A percentile compares a stretch with the other conserved stretches of the same genome.
These are phyloP conservation scores for Trypanosoma conorhini DNA, from an alignment of 208 protist species.

Conservation along the genomic window DNA sequence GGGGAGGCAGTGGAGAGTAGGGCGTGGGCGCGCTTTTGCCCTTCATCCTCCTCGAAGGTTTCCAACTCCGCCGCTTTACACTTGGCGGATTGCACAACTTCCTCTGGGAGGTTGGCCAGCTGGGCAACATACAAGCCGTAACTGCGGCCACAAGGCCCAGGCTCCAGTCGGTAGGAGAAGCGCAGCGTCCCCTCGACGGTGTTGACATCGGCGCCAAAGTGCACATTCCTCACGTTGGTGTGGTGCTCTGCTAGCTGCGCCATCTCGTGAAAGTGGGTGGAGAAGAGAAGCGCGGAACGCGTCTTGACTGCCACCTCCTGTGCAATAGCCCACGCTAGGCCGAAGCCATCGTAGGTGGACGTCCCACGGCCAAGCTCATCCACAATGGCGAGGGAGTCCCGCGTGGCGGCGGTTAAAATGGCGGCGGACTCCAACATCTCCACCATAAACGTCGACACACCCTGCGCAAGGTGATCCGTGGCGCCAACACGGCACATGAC, in stretches of 20 bases:
- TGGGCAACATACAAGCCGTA: constrained; percentile 94
- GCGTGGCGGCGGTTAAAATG: constrained; percentile 95
- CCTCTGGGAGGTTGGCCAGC: constrained; percentile 81
- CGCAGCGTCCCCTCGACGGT: constrained; percentile 65
- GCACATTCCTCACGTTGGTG: constrained; percentile 60
- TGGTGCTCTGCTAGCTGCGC: constrained; percentile 88
- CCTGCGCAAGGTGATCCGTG: constrained; percentile 94
- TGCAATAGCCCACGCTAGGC: constrained; percentile 99
- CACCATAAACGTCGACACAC: constrained; percentile 99
- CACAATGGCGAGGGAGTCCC: constrained; percentile 97
- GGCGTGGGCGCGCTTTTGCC: background rate
- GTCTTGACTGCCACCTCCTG: constrained; percentile 92
- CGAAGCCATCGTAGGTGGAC: constrained; percentile 99
- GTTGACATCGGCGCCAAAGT: constrained; percentile 85
- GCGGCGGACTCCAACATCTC: constrained; percentile 99
- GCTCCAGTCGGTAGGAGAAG: constrained; percentile 86
- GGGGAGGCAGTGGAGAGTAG: constrained; percentile 21
- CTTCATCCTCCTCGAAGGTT: constrained; percentile 56
- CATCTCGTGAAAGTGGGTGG: constrained; percentile 99
- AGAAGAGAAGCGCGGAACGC: constrained; percentile 95
- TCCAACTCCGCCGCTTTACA: constrained; percentile 89
- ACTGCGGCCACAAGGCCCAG: constrained; percentile 87
- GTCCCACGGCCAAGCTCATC: constrained; percentile 99
- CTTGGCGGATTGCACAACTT: constrained; percentile 77
- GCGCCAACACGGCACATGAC: constrained; percentile 99